These are phyloP conservation scores for Fragaria nilgerrensis DNA, from an alignment of 306 rosid species.

Conservation along the genomic window DNA sequence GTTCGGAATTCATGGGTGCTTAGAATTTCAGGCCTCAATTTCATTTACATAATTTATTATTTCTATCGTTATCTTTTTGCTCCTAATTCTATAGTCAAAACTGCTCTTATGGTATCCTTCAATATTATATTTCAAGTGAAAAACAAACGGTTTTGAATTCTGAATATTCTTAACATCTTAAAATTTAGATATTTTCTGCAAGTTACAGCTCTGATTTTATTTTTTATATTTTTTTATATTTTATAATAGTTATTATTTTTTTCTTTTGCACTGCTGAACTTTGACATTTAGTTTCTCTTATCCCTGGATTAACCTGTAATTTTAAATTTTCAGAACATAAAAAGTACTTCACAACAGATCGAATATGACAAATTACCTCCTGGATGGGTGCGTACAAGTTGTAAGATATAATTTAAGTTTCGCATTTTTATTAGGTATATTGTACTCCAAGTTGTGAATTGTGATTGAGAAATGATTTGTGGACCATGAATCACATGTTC, in stretches of 20 bases:
- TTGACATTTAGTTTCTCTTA: not conserved
- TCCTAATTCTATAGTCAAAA: not conserved
- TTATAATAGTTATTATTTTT: not conserved
- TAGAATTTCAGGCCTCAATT: not conserved
- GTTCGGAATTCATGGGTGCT: not conserved
- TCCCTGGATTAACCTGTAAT: constrained; percentile 7
- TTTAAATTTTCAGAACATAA: constrained; percentile 51
- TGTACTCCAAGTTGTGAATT: not conserved
- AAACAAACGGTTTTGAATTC: not conserved
- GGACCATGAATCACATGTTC: not conserved
- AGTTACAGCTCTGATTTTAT: constrained; percentile 4
- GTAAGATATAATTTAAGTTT: constrained; percentile 14
- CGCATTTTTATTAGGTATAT: not conserved
- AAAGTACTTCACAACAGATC: constrained; percentile 36
- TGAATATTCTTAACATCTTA: constrained; percentile 2
- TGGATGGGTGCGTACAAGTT: constrained; percentile 75
- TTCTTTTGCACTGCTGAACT: constrained; percentile 21
- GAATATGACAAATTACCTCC: constrained; percentile 51
- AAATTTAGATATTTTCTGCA: not conserved
- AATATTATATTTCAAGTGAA: not conserved
- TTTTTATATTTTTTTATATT: not conserved
- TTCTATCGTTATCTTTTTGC: not conserved
- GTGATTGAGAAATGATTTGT: not conserved
- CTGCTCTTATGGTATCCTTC: not conserved
- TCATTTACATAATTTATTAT: not conserved